phyloP scores from a whole-genome alignment of 805 yeast species.

The Candida caryicola region DNA sequence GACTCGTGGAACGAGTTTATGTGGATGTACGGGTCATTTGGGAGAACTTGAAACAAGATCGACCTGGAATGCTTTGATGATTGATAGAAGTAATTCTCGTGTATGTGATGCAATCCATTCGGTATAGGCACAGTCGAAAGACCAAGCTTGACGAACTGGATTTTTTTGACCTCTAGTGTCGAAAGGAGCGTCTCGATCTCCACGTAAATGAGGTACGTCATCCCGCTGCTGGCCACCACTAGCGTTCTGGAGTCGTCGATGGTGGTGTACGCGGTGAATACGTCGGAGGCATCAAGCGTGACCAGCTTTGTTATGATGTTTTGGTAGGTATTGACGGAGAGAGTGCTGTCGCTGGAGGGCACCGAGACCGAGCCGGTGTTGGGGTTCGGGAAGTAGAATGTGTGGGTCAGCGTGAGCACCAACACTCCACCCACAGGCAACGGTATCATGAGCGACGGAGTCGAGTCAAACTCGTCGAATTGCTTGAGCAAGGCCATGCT shows the following conservation, averaged over 20 bases:
- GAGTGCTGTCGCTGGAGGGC: constrained; percentile 9
- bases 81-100: constrained; percentile 26
- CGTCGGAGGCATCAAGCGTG: constrained; percentile 3
- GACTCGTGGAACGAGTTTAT: constrained; percentile 19
- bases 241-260: constrained; percentile 29
- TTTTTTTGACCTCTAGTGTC: constrained; percentile 6
- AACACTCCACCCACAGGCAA: constrained; percentile 24
- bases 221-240: constrained; percentile 28
- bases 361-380: constrained; percentile 1
- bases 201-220: constrained; percentile 23
- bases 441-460: constrained; percentile 28
- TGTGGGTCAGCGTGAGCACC: constrained; percentile 22
- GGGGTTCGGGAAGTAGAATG: constrained; percentile 29
- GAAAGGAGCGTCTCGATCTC: constrained; percentile 2
- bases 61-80: constrained; percentile 32
- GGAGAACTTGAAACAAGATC: constrained; percentile 24
- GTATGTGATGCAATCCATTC: constrained; percentile 23
- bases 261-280: constrained; percentile 10
- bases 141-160: constrained; percentile 26
- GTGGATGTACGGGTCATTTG: constrained; percentile 24
- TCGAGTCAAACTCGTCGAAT: constrained; percentile 27
- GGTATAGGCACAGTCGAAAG: constrained; percentile 26
- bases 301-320: constrained; percentile 19
- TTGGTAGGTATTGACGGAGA: constrained; percentile 12
- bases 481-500: constrained; percentile 17